A percentile compares a stretch with the other conserved stretches of the same genome.
These are phyloP conservation scores for Torulaspora gathmanii DNA, from an alignment of 805 yeast genomes.

Conservation along the genomic window DNA sequence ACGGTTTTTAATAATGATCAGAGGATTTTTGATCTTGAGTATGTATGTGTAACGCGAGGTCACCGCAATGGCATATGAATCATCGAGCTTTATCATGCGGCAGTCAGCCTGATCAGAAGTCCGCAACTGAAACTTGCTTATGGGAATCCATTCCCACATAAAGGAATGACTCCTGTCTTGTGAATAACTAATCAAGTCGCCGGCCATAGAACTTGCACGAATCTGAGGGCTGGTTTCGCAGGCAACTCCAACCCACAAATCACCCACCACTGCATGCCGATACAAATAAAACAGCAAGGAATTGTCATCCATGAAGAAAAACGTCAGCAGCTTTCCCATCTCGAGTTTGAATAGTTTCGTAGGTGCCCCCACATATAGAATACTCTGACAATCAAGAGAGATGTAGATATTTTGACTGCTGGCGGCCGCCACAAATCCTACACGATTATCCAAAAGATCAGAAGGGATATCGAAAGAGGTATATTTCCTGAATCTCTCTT, in stretches of 20 bases:
- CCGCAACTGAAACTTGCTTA: conserved; percentile 3
- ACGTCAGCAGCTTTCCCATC: conserved; percentile 1
- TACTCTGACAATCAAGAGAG: background rate
- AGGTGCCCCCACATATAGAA: background rate
- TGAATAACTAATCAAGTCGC: background rate
- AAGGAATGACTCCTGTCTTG: background rate
- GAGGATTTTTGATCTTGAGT: background rate
- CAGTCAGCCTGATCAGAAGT: background rate
- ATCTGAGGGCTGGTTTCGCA: background rate
- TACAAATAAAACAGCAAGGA: conserved; percentile 3
- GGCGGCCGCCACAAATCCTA: background rate
- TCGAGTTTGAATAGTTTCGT: background rate
- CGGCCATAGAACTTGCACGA: no score
- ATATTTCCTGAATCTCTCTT: background rate
- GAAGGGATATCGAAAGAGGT: background rate
- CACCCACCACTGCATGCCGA: conserved; percentile 5
- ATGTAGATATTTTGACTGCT: background rate
- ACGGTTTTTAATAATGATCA: conserved; percentile 1
- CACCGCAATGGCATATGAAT: conserved; percentile 2
- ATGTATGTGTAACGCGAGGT: conserved; percentile 2
- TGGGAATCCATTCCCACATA: background rate
- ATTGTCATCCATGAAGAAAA: conserved; percentile 1
- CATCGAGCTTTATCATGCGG: conserved; percentile 1
- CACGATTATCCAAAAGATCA: background rate
- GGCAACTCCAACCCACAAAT: conserved; percentile 1